Evolutionary conservation across 441 rosid species (phyloP).

Genomic region (Croton laevigatus): DNA sequence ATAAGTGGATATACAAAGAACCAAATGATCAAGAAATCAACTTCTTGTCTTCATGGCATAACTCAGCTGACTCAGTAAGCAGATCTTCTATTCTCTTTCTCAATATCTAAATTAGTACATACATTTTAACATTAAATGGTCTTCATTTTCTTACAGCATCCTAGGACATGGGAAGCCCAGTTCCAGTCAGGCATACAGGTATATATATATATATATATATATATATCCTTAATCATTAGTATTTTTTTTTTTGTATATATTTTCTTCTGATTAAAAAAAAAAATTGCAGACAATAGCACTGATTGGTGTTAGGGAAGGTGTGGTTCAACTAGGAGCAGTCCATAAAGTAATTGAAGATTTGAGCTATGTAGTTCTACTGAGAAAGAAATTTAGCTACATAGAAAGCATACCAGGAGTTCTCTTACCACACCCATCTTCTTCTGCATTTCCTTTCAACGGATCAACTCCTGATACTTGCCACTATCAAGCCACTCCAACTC

Average conservation of each 20-base stretch:
- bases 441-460: conserved; percentile 55
- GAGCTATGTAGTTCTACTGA: conserved; percentile 70
- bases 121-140: not conserved
- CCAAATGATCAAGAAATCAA: conserved; percentile 94
- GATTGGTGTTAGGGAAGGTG: conserved; percentile 96
- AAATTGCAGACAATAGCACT: conserved; percentile 83
- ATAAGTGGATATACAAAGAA: conserved; percentile 95
- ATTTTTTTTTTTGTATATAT: no score
- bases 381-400: conserved; percentile 90
- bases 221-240: no score
- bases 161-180: conserved; percentile 99
- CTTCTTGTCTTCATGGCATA: conserved; percentile 93
- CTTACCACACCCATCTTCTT: conserved; percentile 90
- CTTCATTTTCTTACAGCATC: conserved; percentile 46
- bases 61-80: conserved; percentile 88
- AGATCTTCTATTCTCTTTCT: conserved; percentile 4
- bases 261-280: not conserved
- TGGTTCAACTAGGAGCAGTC: conserved; percentile 88
- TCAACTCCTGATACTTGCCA: conserved; percentile 59
- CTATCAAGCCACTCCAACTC: conserved; percentile 42
- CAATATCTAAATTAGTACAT: no score
- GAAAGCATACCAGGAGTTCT: conserved; percentile 95
- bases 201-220: conserved; percentile 4
- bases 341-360: conserved; percentile 83
- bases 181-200: conserved; percentile 97